Conservation (phyloP, 106 monocot genomes). For the Dendrobium catenatum region DNA sequence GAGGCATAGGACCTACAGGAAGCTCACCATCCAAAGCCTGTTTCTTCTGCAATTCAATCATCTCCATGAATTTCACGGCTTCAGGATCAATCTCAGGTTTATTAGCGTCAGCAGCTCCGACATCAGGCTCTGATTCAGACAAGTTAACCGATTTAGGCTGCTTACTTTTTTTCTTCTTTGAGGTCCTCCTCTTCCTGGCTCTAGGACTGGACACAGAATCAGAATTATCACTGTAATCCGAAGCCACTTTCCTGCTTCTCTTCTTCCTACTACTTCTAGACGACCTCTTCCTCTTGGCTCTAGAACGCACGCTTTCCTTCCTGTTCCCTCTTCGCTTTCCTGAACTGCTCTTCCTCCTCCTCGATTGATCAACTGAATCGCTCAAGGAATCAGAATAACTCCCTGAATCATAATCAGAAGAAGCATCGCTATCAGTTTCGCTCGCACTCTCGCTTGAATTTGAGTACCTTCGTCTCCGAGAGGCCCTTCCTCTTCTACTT, state of each 20-base stretch:
- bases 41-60: slow-evolving; percentile 83
- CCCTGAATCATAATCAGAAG: slow-evolving; percentile 15
- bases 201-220: slow-evolving; percentile 20
- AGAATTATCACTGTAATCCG: slow-evolving; percentile 26
- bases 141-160: slow-evolving; percentile 13
- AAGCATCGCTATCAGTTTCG: slow-evolving; percentile 25
- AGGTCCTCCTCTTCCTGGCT: slow-evolving; percentile 22
- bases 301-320: neutral
- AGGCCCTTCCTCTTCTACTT: slow-evolving; percentile 22
- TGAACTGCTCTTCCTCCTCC: slow-evolving; percentile 11
- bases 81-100: slow-evolving; percentile 52
- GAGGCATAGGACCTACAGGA: slow-evolving; percentile 74
- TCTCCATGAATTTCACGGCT: slow-evolving; percentile 61
- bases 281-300: slow-evolving; percentile 3
- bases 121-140: slow-evolving; percentile 24
- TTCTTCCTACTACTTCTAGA: slow-evolving; percentile 1
- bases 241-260: slow-evolving; percentile 10
- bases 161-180: slow-evolving; percentile 30
- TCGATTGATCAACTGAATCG: slow-evolving; percentile 7
- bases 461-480: slow-evolving; percentile 14
- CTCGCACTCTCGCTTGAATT: slow-evolving; percentile 17
- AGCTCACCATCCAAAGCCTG: slow-evolving; percentile 51
- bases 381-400: slow-evolving; percentile 23
- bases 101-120: slow-evolving; percentile 15
- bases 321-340: slow-evolving; percentile 5